These are phyloP conservation scores for Scheffersomyces cryptocercus DNA, from an alignment of 1,139 yeast species.

Conservation along the genomic window DNA sequence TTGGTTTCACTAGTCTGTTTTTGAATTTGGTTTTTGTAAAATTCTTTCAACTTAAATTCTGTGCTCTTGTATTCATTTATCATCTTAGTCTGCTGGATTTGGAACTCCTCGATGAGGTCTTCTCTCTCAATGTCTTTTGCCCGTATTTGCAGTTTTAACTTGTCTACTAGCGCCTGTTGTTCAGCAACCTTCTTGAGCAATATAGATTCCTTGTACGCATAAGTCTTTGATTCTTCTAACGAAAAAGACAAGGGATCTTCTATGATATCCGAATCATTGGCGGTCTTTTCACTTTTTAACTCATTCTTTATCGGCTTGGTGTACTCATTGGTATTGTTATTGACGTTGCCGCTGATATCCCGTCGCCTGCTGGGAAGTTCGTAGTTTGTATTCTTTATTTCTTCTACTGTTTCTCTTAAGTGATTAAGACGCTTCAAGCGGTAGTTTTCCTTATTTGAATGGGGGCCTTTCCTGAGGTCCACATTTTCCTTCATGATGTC, in stretches of 20 bases:
- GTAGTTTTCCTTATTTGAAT: slow-evolving; percentile 5
- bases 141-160: slow-evolving; percentile 6
- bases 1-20: not conserved
- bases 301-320: not conserved
- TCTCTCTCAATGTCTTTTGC: slow-evolving; percentile 8
- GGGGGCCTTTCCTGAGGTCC: too few relatives aligned
- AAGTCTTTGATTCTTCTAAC: too few relatives aligned
- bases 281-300: not conserved
- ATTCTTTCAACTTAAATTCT: slow-evolving; percentile 2
- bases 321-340: not conserved
- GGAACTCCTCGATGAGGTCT: slow-evolving; percentile 15
- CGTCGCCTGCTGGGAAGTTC: slow-evolving; percentile 9
- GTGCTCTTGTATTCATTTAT: slow-evolving; percentile 5
- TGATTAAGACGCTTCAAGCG: slow-evolving; percentile 10
- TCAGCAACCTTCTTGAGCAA: slow-evolving; percentile 2
- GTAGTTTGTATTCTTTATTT: slow-evolving; percentile 13
- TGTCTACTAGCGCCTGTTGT: slow-evolving; percentile 6
- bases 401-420: slow-evolving; percentile 12
- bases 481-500: not conserved
- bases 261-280: not conserved
- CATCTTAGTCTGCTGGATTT: slow-evolving; percentile 10
- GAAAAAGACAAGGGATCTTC: too few relatives aligned
- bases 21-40: slow-evolving; percentile 1
- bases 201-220: slow-evolving; percentile 1
- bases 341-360: not conserved